Conservation (phyloP, 1,139 yeast species). For the Magnusiomyces tetraspermus region DNA sequence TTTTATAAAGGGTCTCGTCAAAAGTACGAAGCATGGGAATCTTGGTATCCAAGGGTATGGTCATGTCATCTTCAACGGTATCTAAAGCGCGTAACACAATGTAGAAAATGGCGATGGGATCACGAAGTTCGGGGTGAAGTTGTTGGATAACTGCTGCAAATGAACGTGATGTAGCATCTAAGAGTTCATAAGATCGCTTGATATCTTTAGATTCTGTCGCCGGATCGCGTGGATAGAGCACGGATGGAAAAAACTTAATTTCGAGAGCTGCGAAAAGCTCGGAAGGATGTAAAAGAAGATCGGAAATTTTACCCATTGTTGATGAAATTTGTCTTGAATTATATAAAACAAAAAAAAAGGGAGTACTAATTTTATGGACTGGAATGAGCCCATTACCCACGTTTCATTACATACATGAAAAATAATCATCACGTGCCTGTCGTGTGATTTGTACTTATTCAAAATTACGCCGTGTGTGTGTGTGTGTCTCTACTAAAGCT, state of each 20-base stretch:
- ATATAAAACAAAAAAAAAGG: neutral
- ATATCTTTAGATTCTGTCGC: constrained; percentile 40
- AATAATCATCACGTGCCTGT: too few relatives aligned
- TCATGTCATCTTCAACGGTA: constrained; percentile 95
- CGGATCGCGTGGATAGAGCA: constrained; percentile 45
- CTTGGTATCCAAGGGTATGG: constrained; percentile 60
- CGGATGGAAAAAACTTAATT: constrained; percentile 33
- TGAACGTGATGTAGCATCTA: constrained; percentile 71
- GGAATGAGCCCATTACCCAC: too few relatives aligned
- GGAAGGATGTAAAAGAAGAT: constrained; percentile 58
- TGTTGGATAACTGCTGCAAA: constrained; percentile 89
- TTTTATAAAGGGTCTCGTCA: constrained; percentile 43
- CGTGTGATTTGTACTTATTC: too few relatives aligned
- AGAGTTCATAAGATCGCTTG: constrained; percentile 57
- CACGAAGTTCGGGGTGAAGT: constrained; percentile 80
- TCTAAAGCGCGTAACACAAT: constrained; percentile 83
- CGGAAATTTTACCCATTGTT: constrained; percentile 58
- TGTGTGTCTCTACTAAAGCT: too few relatives aligned
- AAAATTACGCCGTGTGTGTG: too few relatives aligned
- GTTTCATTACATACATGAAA: too few relatives aligned
- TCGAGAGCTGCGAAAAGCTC: constrained; percentile 65
- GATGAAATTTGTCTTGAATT: neutral
- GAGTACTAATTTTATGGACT: too few relatives aligned
- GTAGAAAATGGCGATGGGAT: constrained; percentile 59
- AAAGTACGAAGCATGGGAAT: constrained; percentile 67